phyloP scores from a whole-genome alignment of 2,329 filamentous ascomycete species.

The Hymenoscyphus linearis region DNA sequence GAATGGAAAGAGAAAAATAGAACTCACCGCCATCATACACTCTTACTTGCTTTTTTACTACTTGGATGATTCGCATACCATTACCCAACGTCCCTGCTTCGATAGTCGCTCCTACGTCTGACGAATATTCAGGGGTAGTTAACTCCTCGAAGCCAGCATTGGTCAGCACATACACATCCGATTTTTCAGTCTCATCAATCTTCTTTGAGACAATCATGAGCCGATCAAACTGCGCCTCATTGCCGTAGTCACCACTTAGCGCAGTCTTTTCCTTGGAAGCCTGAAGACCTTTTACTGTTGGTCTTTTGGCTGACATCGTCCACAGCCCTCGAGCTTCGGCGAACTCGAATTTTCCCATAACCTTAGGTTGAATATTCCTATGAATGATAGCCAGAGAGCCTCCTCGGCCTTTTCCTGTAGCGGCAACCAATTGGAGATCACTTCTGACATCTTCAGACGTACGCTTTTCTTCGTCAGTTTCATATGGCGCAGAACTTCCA shows the following conservation, averaged over 20 bases:
- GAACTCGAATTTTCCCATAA: slow-evolving; percentile 65
- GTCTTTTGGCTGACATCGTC: slow-evolving; percentile 69
- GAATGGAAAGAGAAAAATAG: slow-evolving; percentile 16
- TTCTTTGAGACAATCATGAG: slow-evolving; percentile 78
- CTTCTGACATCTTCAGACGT: slow-evolving; percentile 45
- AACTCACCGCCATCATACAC: slow-evolving; percentile 82
- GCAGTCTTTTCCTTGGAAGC: slow-evolving; percentile 42
- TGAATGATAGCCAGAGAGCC: slow-evolving; percentile 73
- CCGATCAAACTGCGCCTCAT: slow-evolving; percentile 62
- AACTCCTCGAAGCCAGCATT: slow-evolving; percentile 69
- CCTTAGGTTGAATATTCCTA: slow-evolving; percentile 67
- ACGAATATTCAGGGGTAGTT: slow-evolving; percentile 85
- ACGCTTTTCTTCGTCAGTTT: slow-evolving; percentile 41
- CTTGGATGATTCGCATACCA: slow-evolving; percentile 77
- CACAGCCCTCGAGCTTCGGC: slow-evolving; percentile 72
- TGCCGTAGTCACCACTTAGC: slow-evolving; percentile 46
- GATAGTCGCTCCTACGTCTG: slow-evolving; percentile 72
- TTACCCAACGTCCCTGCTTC: slow-evolving; percentile 80
- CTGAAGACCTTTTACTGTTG: slow-evolving; percentile 55
- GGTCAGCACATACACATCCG: slow-evolving; percentile 72
- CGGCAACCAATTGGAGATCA: slow-evolving; percentile 54
- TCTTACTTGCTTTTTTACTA: slow-evolving; percentile 78
- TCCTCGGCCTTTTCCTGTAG: slow-evolving; percentile 58
- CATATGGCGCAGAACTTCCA: slow-evolving; percentile 48
- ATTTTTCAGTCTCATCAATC: slow-evolving; percentile 62